Percentiles rank a stretch among this genome's conserved stretches.
These are phyloP conservation scores for Penicillium concentricum DNA, from an alignment of 2,329 filamentous ascomycete species.

Conservation along the genomic window DNA sequence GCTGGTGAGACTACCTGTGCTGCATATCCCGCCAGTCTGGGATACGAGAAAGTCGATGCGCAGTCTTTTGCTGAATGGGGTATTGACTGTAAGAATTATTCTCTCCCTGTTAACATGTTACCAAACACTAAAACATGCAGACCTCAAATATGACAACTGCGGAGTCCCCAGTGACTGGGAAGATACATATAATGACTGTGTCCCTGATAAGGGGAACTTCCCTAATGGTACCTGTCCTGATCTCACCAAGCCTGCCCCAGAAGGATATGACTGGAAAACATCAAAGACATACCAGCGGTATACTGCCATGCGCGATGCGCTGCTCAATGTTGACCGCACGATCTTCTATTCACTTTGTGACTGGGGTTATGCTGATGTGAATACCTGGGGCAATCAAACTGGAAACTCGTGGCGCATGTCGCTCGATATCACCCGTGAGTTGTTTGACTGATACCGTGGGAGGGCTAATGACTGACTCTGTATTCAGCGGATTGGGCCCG, in stretches of 20 bases:
- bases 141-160: conserved; percentile 61
- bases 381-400: conserved; percentile 50
- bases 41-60: conserved; percentile 59
- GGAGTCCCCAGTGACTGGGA: conserved; percentile 39
- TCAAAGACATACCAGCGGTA: conserved; percentile 52
- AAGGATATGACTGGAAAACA: conserved; percentile 52
- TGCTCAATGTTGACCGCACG: conserved; percentile 44
- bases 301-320: conserved; percentile 53
- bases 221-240: conserved; percentile 45
- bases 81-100: conserved; percentile 48
- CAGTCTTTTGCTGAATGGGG: conserved; percentile 59
- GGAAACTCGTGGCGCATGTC: conserved; percentile 49
- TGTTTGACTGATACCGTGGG: background rate
- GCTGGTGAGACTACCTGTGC: conserved; percentile 51
- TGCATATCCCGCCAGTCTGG: conserved; percentile 57
- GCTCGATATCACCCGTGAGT: conserved; percentile 33
- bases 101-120: no score
- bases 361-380: conserved; percentile 54
- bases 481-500: conserved; percentile 26
- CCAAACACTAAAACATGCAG: conserved; percentile 24
- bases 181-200: conserved; percentile 42
- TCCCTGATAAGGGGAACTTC: conserved; percentile 40
- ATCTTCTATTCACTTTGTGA: conserved; percentile 56
- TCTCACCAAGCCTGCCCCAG: conserved; percentile 38
- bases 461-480: background rate